Base-by-base conservation (phyloP, 116 monocot genomes). In the Zostera marina region DNA sequence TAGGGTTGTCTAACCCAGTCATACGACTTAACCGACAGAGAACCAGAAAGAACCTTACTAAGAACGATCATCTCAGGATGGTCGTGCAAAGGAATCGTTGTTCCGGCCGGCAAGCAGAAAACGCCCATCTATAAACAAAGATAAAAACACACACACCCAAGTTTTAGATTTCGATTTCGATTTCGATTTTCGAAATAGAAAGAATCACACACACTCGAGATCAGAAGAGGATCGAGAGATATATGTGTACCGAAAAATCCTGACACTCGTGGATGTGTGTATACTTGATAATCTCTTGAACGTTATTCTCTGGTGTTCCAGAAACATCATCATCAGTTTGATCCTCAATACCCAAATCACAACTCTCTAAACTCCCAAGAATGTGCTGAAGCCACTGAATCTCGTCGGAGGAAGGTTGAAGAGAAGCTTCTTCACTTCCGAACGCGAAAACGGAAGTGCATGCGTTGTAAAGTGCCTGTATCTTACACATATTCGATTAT, bases 51-150 rank as follows among this genome's bases (percentile, higher is more conserved):
- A 3, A 78, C 48, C 46, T 78, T 78, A 66, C 57, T 78, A 17
- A 78, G 65, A 8, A 73, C 77, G 0, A 69, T 52, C 77, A 78
- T 78, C 43, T 58, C 48, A 7, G 77, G 77, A 48, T 78, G 77
- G 26, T 78, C 73, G 60, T 78, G 77, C 20, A 78, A 60, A 3
- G 77, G 77, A 16, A 78, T 47, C 56, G 7, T 73, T 5, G 69
- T 69, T 52, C 77, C 77, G 1, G 73, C 77, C 14, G 73, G 77
- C 47, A 78, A 73, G 58, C 77, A 78, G 73, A 78, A 78, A 25
- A 78, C 61, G n/a, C 77, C 77, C 2, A 78, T 78, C 77, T 78
- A 51, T 23, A 21, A 42, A 58, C 46, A 3, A 46, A 46, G 46
- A 6, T 0, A 46, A 46, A n/a, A n/a, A n/a, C n/a, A n/a, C n/a